Base-by-base conservation (phyloP, 495 filamentous ascomycete genomes). In the Aspergillus avenaceus region DNA sequence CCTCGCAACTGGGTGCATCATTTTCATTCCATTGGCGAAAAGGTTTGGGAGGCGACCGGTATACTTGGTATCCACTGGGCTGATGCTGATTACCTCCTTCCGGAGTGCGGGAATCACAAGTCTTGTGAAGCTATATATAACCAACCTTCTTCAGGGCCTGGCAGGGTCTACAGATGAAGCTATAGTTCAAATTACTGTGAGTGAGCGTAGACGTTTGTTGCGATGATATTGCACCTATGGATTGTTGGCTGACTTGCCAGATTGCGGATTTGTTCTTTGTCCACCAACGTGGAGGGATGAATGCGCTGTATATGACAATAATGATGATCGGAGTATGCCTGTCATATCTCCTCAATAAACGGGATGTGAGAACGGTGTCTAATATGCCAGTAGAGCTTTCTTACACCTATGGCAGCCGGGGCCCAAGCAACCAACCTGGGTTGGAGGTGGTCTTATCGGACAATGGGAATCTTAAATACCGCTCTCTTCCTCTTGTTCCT, bases 241-340 rank as follows among this genome's bases (percentile, higher is more conserved):
- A n/a, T n/a, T n/a, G n/a, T n/a, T n/a, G n/a, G n/a, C n/a, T n/a
- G n/a, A n/a, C n/a, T n/a, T n/a, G n/a, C 32, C 34, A 69, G 64
- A 71, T 71, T 55, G 56, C 61, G 1, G 68, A 72, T 56, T 23
- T 72, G 2, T 72, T 66, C 50, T 72, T 66, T 26, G 64, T 72
- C 13, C 68, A 72, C 45, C 63, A 70, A 13, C 61, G 66, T 5
- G 68, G 62, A 0, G 54, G 47, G 8, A 66, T 64, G 64, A 72
- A 72, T 47, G 66, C 54, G n/a, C 31, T 68, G 8, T 71, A 68
- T 26, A 63, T 68, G 59, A 63, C 41, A 0, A 65, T 65, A 56
- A 52, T 68, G 16, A 68, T 66, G 62, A 66, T 66, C 37, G 67
- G 67, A 2, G 66, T 69, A 58, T 28, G 64, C 5, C 25, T 36